Conservation (phyloP, 1,284 basidiomycete genomes). For the Ustilago loliicola region DNA sequence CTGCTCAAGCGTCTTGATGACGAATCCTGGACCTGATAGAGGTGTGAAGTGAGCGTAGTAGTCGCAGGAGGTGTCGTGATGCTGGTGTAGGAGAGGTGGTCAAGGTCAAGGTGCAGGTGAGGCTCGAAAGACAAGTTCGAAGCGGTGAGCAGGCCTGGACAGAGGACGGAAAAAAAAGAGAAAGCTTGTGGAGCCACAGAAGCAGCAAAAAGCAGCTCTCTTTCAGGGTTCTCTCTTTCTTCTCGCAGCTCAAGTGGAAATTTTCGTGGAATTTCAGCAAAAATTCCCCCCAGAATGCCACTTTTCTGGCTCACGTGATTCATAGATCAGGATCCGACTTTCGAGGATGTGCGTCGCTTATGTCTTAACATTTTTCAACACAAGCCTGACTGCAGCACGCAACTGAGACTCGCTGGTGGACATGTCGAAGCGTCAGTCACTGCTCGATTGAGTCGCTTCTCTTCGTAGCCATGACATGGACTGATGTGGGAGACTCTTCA, state of each 20-base stretch:
- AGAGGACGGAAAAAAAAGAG: not conserved
- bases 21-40: not conserved
- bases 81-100: not conserved
- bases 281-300: slow-evolving; percentile 31
- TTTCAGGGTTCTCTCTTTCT: slow-evolving; percentile 29
- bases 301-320: slow-evolving; percentile 34
- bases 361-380: too few species aligned
- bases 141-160: not conserved
- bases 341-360: not conserved
- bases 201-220: not conserved
- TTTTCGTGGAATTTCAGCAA: slow-evolving; percentile 30
- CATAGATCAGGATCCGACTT: slow-evolving; percentile 7
- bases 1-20: slow-evolving; percentile 7
- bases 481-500: too few species aligned
- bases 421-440: slow-evolving; percentile 10
- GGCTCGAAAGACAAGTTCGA: not conserved
- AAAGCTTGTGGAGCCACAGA: slow-evolving; percentile 18
- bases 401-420: too few species aligned
- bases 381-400: too few species aligned
- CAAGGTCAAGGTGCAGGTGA: slow-evolving; percentile 1
- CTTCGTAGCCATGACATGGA: not conserved
- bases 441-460: not conserved
- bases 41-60: not conserved
- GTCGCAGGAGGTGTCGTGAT: not conserved
- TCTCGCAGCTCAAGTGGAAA: slow-evolving; percentile 18